Conservation (phyloP, 2,329 filamentous ascomycete genomes). For the Epichloe typhina region DNA sequence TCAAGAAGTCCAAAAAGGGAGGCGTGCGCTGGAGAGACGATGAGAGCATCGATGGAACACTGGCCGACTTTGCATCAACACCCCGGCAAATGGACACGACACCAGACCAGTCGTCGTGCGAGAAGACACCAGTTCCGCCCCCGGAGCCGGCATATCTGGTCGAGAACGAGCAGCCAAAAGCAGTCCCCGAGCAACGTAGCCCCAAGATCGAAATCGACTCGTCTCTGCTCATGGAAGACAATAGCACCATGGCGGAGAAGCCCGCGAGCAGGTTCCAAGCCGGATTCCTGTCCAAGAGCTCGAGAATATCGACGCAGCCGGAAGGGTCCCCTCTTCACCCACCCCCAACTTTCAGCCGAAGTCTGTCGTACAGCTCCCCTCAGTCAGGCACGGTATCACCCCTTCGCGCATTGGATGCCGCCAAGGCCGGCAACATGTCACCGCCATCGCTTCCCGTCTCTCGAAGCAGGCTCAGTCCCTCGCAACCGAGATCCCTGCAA, state of each 20-base stretch:
- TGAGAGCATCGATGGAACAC: slow-evolving; percentile 62
- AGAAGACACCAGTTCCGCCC: slow-evolving; percentile 22
- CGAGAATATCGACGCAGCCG: slow-evolving; percentile 24
- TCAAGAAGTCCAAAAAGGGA: slow-evolving; percentile 63
- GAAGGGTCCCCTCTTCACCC: slow-evolving; percentile 50
- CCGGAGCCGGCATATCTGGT: slow-evolving; percentile 10
- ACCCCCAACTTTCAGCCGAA: slow-evolving; percentile 44
- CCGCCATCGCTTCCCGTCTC: slow-evolving; percentile 24
- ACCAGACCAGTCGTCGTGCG: slow-evolving; percentile 28
- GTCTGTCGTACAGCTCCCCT: slow-evolving; percentile 34
- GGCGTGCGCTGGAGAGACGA: slow-evolving; percentile 91
- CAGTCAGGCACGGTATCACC: slow-evolving; percentile 26
- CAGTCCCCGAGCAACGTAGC: slow-evolving; percentile 43
- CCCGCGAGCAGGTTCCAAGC: slow-evolving; percentile 67
- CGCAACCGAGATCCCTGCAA: slow-evolving; percentile 14
- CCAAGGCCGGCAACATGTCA: slow-evolving; percentile 37
- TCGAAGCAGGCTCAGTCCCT: slow-evolving; percentile 9
- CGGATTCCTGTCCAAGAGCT: slow-evolving; percentile 60
- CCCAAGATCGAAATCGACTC: slow-evolving; percentile 16
- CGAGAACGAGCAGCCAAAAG: slow-evolving; percentile 7
- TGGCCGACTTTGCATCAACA: slow-evolving; percentile 87
- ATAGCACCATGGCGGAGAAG: slow-evolving; percentile 9
- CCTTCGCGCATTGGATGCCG: slow-evolving; percentile 36
- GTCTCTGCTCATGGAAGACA: slow-evolving; percentile 33
- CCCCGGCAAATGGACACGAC: slow-evolving; percentile 52